Base-by-base conservation (phyloP, 108 stramenopile species). In the Cyclotella cryptica region DNA sequence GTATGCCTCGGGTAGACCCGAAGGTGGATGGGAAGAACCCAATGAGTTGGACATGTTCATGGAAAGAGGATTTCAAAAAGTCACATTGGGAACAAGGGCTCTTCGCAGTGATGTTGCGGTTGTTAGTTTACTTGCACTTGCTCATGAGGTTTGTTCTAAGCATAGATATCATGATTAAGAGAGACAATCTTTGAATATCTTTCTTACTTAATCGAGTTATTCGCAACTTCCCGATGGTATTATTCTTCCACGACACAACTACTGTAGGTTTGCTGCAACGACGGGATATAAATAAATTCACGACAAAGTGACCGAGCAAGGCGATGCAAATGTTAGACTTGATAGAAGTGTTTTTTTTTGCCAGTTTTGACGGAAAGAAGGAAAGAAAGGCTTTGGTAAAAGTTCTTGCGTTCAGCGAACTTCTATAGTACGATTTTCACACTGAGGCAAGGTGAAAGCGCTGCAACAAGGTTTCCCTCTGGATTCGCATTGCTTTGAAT, bases 1-100 rank as follows among this genome's bases (percentile, higher is more conserved):
- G 43, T 5, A 24, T 28, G 58, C 15, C 59, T 44, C 7, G 12
- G 1, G 10, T 7, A 71, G 97, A 11, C 97, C 97, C 0, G 97
- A 98, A 78, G 96, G 97, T 21, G 97, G 97, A 0, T 98, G 96
- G 96, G 88, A 83, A 15, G 96, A 97, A 64, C 93, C 93, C 0
- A 58, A 88, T 52, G 96, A 98, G 80, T 69, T 98, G 46, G 91
- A 92, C 21, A 60, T 82, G 66, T 91, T 98, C 61, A 29, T 60
- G 22, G 45, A 74, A 17, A 60, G 66, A 17, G 95, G 92, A 4
- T 98, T 98, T 73, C 88, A 95, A 72, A 88, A 95, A 80, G 66
- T 92, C 13, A 92, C 90, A 10, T 69, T 96, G 26, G 95, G 95
- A 55, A 75, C 81, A 58, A 64, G 97, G 39, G 91, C 90, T 39